Evolutionary conservation across 495 filamentous ascomycete species (phyloP), one percentile per base, ranked within the genome.

Genomic region (Daldinia loculata): DNA sequence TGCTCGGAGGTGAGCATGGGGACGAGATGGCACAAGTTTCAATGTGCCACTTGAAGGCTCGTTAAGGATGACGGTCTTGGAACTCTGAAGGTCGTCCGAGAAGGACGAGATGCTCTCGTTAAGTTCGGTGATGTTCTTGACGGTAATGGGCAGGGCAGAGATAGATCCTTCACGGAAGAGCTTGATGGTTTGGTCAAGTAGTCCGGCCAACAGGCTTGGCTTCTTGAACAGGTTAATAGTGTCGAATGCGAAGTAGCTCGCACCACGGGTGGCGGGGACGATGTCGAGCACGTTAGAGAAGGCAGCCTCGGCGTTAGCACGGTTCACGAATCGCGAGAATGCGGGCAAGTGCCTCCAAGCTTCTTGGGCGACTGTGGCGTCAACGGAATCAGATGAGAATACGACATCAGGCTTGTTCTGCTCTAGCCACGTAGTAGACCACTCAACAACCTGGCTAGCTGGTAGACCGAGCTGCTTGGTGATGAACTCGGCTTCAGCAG

Each of bases 271-370:
- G 26, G 58, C 71, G 6, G 71, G 71, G n/a, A 74, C 43, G 29
- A 58, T 60, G 39, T 74, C 62, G 4, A 74, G 61, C 1, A 27
- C 56, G 66, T 24, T 68, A 58, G 32, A 51, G 32, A 19, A 73
- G 30, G 19, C 63, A 79, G 73, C 32, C 8, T 89, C 84, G 6
- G 77, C 79, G 53, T 82, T 83, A 2, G 85, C 83, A 55, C 87
- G 79, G 59, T 88, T 85, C 15, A 89, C 65, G 51, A 89, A 88
- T 8, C 84, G 76, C 7, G 86, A 86, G 48, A 85, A 85, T 0
- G 75, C 77, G 0, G 84, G 82, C 22, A 87, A 72, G 57, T 80
- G 84, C 12, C 73, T 69, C 73, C 73, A 75, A 1, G 73, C 69
- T 66, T 75, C 73, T 11, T 66, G 69, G 1, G 66, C 61, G 26